Evolutionary conservation across 352 stramenopile species (phyloP).

Genomic region (Phytophthora litchii): DNA sequence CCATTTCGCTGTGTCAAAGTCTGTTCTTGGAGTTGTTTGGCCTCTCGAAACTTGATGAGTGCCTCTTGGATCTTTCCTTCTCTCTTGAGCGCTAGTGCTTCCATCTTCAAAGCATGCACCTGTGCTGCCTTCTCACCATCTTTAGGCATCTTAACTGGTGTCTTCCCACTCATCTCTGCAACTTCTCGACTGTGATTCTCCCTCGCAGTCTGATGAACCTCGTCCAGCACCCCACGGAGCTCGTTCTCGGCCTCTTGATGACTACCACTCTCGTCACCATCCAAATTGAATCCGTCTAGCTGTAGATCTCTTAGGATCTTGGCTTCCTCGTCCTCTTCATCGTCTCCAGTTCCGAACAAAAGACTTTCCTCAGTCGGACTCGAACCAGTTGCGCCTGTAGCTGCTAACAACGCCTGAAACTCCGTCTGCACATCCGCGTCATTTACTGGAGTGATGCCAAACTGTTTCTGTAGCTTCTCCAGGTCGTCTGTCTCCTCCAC

Average conservation of each 20-base stretch:
- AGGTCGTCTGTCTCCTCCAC: conserved; percentile 50
- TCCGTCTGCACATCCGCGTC: conserved; percentile 77
- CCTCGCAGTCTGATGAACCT: conserved; percentile 39
- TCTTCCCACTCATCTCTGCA: conserved; percentile 21
- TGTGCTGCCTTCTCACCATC: neutral
- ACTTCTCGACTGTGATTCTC: conserved; percentile 31
- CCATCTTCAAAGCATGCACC: conserved; percentile 56
- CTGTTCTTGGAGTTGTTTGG: conserved; percentile 57
- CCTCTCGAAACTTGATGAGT: conserved; percentile 62
- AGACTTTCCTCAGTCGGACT: conserved; percentile 60
- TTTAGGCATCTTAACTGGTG: neutral
- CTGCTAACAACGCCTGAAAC: conserved; percentile 59
- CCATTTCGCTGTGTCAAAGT: conserved; percentile 3
- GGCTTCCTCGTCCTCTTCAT: conserved; percentile 63
- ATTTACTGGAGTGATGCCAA: conserved; percentile 72
- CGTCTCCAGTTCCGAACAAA: conserved; percentile 37
- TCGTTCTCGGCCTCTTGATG: conserved; percentile 43
- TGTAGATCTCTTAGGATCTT: conserved; percentile 61
- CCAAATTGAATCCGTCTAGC: conserved; percentile 36
- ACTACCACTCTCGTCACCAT: conserved; percentile 32
- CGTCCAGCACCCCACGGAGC: conserved; percentile 42
- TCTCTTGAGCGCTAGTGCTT: conserved; percentile 63
- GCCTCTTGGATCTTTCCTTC: conserved; percentile 57
- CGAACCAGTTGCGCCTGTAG: conserved; percentile 11
- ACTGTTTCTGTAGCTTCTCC: conserved; percentile 70